Evolutionary conservation across 208 protist species (phyloP).

Genomic region (Acanthamoeba quina): DNA sequence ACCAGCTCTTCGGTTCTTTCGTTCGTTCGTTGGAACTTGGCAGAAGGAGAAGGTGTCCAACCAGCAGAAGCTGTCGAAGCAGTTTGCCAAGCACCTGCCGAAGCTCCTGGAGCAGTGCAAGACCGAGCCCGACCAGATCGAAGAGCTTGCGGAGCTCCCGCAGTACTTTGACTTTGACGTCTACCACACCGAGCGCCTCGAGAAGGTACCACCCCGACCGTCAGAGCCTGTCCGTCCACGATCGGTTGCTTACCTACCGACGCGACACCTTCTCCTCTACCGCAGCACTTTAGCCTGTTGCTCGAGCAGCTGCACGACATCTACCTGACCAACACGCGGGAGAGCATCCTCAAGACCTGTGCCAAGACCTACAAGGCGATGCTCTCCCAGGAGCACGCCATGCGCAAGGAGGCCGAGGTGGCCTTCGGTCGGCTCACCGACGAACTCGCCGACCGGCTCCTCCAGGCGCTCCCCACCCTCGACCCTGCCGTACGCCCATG

Average conservation of each 20-base stretch:
- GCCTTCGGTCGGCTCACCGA: constrained; percentile 65
- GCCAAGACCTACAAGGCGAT: constrained; percentile 45
- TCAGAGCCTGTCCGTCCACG: too few relatives aligned
- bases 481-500: background rate
- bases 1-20: too few relatives aligned
- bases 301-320: constrained; percentile 64
- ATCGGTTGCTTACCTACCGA: background rate
- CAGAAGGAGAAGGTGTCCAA: constrained; percentile 60
- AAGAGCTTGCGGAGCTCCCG: constrained; percentile 64
- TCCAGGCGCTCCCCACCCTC: constrained; percentile 34
- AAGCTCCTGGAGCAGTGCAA: constrained; percentile 51
- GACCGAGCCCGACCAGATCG: constrained; percentile 25
- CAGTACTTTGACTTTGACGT: constrained; percentile 68
- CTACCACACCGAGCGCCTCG: constrained; percentile 43
- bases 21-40: background rate
- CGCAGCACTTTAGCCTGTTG: constrained; percentile 43
- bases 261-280: too few relatives aligned
- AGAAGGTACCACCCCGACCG: too few relatives aligned
- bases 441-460: constrained; percentile 18
- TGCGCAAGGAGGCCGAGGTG: constrained; percentile 46
- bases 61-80: constrained; percentile 29
- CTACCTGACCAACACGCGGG: constrained; percentile 43
- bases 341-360: background rate
- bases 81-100: constrained; percentile 59
- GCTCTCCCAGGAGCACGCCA: constrained; percentile 42